phyloP scores from a whole-genome alignment of 306 rosid species.

The Trichosanthes cucumerina region DNA sequence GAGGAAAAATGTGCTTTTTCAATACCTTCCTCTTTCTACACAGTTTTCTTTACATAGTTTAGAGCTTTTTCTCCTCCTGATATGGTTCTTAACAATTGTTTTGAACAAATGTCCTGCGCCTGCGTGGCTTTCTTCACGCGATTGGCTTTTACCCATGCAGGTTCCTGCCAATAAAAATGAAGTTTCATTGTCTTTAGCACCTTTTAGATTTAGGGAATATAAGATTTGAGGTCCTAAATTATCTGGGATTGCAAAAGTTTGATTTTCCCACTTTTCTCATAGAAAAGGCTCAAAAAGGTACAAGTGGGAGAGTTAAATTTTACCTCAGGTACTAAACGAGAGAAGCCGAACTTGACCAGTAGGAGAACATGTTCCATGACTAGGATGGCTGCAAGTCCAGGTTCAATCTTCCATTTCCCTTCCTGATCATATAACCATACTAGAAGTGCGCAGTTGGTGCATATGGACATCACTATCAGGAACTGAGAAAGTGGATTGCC shows the following conservation, averaged over 20 bases:
- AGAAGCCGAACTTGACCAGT: conserved; percentile 75
- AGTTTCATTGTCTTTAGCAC: not conserved
- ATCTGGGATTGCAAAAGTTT: not conserved
- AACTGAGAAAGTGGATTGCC: conserved; percentile 38
- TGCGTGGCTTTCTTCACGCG: conserved; percentile 55
- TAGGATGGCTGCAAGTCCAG: conserved; percentile 87
- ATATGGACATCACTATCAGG: conserved; percentile 68
- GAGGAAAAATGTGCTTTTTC: not conserved
- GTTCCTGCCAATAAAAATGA: conserved; percentile 48
- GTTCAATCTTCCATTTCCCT: conserved; percentile 93
- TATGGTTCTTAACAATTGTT: conserved; percentile 64
- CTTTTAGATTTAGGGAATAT: not conserved
- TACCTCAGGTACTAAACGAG: conserved; percentile 89
- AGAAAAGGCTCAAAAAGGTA: not conserved
- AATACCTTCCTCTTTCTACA: conserved; percentile 13
- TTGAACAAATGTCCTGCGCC: conserved; percentile 67
- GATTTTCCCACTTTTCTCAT: not conserved
- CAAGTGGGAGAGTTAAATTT: not conserved
- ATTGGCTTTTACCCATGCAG: conserved; percentile 90
- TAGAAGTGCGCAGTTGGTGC: conserved; percentile 91
- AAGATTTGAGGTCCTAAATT: not conserved
- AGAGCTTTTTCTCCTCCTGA: conserved; percentile 37
- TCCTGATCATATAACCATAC: conserved; percentile 88
- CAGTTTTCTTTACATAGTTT: conserved; percentile 19
- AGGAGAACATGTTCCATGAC: conserved; percentile 85